Evolutionary conservation across 2,329 filamentous ascomycete species (phyloP), one percentile per base, ranked within the genome.

Genomic region (Diaporthe sp.): DNA sequence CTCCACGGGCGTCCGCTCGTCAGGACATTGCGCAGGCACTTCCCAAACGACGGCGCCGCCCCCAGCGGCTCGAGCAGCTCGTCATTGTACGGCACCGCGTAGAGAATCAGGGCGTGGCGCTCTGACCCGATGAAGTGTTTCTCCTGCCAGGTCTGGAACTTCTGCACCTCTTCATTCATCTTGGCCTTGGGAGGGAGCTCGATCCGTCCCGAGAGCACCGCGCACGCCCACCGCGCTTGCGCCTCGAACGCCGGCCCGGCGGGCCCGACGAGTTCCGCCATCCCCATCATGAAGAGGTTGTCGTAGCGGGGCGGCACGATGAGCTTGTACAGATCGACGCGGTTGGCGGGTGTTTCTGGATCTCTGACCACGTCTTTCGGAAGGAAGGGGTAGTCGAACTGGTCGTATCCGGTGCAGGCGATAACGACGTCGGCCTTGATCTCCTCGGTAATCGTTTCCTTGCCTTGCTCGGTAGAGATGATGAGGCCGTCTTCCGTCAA

Each of bases 241-340:
- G 81, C 80, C 73, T 85, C 83, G 30, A 77, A 77, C 4, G 81
- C 77, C 2, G 83, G 81, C n/a, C 79, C 73, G 9, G 80, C 75
- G 12, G 83, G 79, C 0, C 84, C 83, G 13, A 78, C 68, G 10
- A 80, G 75, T 74, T 84, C 82, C 52, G 80, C 66, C 42, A 80
- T 79, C 13, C 83, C 81, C 58, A 83, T 76, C 25, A 84, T 77
- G 75, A 81, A 85, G 15, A 85, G 77, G 74, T 81, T 82, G 19
- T 73, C 72, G 72, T 82, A 80, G 22, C 77, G 76, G 2, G 81
- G 81, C 15, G 83, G 77, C 25, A 80, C 77, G 50, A 82, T 75
- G 19, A 81, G 54, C 72, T 82, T 81, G 77, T 82, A 84, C 3
- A 84, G 77, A 45, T 83, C 81, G 13, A 82, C 77, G 6, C 77